These are phyloP conservation scores for Ascochyta viciae-villosae DNA, from an alignment of 2,329 filamentous ascomycete species.

Conservation along the genomic window DNA sequence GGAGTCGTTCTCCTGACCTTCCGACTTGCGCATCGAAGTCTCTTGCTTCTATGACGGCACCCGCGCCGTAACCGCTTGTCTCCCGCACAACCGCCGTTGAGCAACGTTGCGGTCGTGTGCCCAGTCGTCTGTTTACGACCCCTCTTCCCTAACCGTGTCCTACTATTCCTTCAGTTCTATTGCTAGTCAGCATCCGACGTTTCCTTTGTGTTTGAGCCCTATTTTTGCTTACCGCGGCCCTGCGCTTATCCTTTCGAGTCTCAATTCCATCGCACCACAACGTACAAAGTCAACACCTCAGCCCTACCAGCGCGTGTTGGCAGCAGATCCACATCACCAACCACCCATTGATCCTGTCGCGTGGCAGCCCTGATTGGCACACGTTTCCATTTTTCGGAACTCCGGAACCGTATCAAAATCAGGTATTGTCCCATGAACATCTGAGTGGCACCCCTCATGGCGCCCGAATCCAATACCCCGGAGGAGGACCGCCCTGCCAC, in stretches of 20 bases:
- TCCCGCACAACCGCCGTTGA: conserved; percentile 14
- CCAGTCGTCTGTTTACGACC: conserved; percentile 13
- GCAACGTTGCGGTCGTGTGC: conserved; percentile 11
- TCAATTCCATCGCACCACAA: conserved; percentile 13
- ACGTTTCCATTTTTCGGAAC: not conserved
- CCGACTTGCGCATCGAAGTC: conserved; percentile 12
- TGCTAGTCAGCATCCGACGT: conserved; percentile 14
- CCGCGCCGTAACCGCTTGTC: conserved; percentile 13
- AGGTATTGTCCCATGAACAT: conserved; percentile 4
- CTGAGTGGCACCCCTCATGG: conserved; percentile 15
- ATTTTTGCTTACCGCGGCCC: conserved; percentile 8
- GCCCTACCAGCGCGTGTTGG: conserved; percentile 15
- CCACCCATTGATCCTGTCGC: conserved; percentile 11
- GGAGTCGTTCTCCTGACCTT: conserved; percentile 17
- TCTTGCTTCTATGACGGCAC: conserved; percentile 12
- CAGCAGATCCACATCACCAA: conserved; percentile 15
- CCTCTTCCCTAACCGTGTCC: conserved; percentile 8
- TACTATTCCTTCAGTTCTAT: conserved; percentile 4
- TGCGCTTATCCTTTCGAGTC: conserved; percentile 12
- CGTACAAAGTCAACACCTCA: conserved; percentile 6
- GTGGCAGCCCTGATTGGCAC: conserved; percentile 18
- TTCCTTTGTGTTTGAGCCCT: conserved; percentile 19
- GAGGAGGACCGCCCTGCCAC: conserved; percentile 28
- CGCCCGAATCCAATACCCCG: conserved; percentile 17
- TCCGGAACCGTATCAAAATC: not conserved